phyloP scores from a whole-genome alignment of 495 filamentous ascomycete species.

The Daldinia bambusicola region DNA sequence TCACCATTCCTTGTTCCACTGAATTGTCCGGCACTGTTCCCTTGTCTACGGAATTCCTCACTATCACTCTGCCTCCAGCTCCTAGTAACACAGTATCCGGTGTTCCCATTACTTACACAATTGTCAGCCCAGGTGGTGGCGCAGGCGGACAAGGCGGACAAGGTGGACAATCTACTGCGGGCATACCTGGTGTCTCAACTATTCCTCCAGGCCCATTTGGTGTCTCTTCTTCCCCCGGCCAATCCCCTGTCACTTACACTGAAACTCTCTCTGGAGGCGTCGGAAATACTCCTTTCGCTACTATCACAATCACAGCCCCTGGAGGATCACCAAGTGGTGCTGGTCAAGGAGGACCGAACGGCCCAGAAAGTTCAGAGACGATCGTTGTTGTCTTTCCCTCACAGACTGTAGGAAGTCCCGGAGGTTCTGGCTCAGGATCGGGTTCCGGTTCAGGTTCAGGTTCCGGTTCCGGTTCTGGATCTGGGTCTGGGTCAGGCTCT shows the following conservation, averaged over 20 bases:
- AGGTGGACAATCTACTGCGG: slow-evolving; percentile 32
- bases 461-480: background rate
- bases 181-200: slow-evolving; percentile 24
- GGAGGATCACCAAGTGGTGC: slow-evolving; percentile 30
- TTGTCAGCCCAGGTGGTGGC: slow-evolving; percentile 39
- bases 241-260: slow-evolving; percentile 33
- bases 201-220: slow-evolving; percentile 44
- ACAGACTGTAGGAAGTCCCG: slow-evolving; percentile 17
- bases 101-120: slow-evolving; percentile 42
- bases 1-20: slow-evolving; percentile 37
- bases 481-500: slow-evolving; percentile 15
- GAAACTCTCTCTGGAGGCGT: slow-evolving; percentile 33
- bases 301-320: slow-evolving; percentile 44
- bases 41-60: slow-evolving; percentile 46
- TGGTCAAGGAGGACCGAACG: slow-evolving; percentile 37
- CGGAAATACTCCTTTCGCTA: slow-evolving; percentile 34
- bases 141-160: slow-evolving; percentile 41
- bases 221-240: slow-evolving; percentile 41
- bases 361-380: slow-evolving; percentile 33
- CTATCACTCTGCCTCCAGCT: slow-evolving; percentile 44
- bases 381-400: slow-evolving; percentile 35
- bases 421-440: slow-evolving; percentile 12
- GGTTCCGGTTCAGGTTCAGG: background rate
- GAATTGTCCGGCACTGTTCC: slow-evolving; percentile 30
- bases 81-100: slow-evolving; percentile 26